These are phyloP conservation scores for Parietichytrium sp. DNA, from an alignment of 108 stramenopile genomes.

Conservation along the genomic window DNA sequence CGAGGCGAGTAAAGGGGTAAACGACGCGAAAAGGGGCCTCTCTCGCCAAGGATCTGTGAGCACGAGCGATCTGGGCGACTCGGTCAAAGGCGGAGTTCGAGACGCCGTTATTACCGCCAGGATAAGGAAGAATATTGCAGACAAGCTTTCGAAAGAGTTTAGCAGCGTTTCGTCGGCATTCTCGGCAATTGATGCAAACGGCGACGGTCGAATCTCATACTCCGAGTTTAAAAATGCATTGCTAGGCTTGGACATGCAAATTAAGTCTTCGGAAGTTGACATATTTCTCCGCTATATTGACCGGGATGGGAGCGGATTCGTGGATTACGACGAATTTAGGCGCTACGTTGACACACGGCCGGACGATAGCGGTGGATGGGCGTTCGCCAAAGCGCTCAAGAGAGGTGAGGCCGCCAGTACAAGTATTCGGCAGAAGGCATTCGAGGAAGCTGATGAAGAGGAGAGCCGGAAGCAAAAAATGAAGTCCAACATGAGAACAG, in stretches of 20 bases:
- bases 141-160: slow-evolving; percentile 22
- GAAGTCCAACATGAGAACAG: not conserved
- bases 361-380: not conserved
- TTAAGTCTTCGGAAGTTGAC: not conserved
- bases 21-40: too few relatives aligned
- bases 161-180: not conserved
- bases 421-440: too few relatives aligned
- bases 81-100: not conserved
- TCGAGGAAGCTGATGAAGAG: too few relatives aligned
- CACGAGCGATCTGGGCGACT: not conserved
- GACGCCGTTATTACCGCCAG: not conserved
- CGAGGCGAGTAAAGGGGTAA: not conserved
- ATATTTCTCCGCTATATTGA: slow-evolving; percentile 26
- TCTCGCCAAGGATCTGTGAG: too few relatives aligned
- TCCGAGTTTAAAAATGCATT: not conserved
- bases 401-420: too few relatives aligned
- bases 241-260: not conserved
- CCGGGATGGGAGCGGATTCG: slow-evolving; percentile 31
- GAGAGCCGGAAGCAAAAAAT: too few relatives aligned
- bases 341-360: not conserved
- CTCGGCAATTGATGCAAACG: not conserved
- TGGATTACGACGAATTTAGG: slow-evolving; percentile 26
- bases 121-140: not conserved
- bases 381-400: too few relatives aligned
- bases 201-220: slow-evolving; percentile 27